phyloP scores from a whole-genome alignment of 2,329 filamentous ascomycete species.

The Macroventuria anomochaeta region DNA sequence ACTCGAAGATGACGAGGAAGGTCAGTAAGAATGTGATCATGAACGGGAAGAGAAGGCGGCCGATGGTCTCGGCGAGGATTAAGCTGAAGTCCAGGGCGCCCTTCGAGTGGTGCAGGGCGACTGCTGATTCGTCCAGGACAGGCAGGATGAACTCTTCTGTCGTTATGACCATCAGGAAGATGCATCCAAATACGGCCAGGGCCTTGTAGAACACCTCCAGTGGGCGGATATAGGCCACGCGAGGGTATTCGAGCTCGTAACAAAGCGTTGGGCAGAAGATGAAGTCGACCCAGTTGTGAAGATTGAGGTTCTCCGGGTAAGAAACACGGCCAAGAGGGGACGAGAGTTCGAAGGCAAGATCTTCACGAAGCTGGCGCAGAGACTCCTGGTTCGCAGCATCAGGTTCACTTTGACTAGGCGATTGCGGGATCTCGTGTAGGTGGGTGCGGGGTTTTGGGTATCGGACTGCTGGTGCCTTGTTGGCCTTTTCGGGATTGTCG shows the following conservation, averaged over 20 bases:
- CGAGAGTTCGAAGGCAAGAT: constrained; percentile 87
- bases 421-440: constrained; percentile 59
- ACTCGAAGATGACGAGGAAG: constrained; percentile 98
- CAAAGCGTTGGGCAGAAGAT: constrained; percentile 93
- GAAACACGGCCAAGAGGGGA: constrained; percentile 88
- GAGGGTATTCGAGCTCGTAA: constrained; percentile 96
- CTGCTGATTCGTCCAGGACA: constrained; percentile 76
- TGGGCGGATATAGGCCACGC: constrained; percentile 77
- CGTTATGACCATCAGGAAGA: constrained; percentile 89
- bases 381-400: constrained; percentile 42
- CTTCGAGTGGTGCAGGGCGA: constrained; percentile 56
- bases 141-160: constrained; percentile 96
- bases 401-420: constrained; percentile 55
- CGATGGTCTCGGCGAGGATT: constrained; percentile 87
- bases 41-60: constrained; percentile 91
- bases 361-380: constrained; percentile 76
- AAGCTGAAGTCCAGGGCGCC: constrained; percentile 72
- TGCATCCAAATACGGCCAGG: constrained; percentile 90
- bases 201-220: constrained; percentile 83
- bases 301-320: constrained; percentile 87
- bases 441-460: constrained; percentile 66
- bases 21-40: constrained; percentile 95
- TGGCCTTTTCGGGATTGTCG: constrained; percentile 75
- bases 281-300: constrained; percentile 83
- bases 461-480: constrained; percentile 73